A percentile compares a stretch with the other conserved stretches of the same genome.
Conservation (phyloP, 2,329 filamentous ascomycete species). For the Ceratocystis colombiana region DNA sequence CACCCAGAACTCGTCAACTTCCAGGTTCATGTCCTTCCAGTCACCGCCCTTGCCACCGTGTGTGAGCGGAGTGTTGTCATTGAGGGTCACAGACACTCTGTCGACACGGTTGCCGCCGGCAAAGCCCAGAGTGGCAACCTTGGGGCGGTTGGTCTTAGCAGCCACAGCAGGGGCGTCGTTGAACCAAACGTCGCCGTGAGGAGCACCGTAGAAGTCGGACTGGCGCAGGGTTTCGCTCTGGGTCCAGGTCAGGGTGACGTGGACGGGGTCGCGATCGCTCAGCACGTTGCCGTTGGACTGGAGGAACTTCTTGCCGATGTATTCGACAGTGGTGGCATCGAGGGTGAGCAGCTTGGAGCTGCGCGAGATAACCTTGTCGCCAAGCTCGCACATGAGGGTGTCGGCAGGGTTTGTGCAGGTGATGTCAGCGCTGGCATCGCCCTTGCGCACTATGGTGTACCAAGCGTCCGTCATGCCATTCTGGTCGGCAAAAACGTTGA, state of each 20-base stretch:
- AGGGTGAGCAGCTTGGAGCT: constrained; percentile 28
- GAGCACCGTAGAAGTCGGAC: too few relatives aligned
- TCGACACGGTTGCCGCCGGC: constrained; percentile 43
- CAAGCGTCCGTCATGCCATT: constrained; percentile 49
- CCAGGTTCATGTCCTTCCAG: constrained; percentile 37
- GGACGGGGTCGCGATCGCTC: constrained; percentile 55
- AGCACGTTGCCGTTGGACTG: constrained; percentile 47
- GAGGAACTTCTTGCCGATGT: constrained; percentile 48
- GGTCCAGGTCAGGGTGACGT: constrained; percentile 42
- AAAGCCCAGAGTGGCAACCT: constrained; percentile 37
- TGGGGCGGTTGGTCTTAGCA: constrained; percentile 30
- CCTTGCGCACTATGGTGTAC: constrained; percentile 45
- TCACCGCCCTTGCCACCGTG: constrained; percentile 49
- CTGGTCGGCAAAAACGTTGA: constrained; percentile 39
- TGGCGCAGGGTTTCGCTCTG: constrained; percentile 21
- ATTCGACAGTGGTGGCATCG: constrained; percentile 42
- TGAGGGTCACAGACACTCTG: constrained; percentile 39
- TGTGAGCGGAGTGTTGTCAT: constrained; percentile 39
- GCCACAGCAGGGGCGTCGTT: constrained; percentile 41
- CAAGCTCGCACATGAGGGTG: too few relatives aligned
- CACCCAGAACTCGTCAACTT: constrained; percentile 41
- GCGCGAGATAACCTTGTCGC: too few relatives aligned
- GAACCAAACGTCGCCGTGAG: constrained; percentile 41
- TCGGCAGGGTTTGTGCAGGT: too few relatives aligned
- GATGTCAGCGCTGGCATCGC: constrained; percentile 34